Percentiles rank a stretch among this genome's conserved stretches.
These are phyloP conservation scores for Reticulascus tulasneorum DNA, from an alignment of 2,329 filamentous ascomycete species.

Conservation along the genomic window DNA sequence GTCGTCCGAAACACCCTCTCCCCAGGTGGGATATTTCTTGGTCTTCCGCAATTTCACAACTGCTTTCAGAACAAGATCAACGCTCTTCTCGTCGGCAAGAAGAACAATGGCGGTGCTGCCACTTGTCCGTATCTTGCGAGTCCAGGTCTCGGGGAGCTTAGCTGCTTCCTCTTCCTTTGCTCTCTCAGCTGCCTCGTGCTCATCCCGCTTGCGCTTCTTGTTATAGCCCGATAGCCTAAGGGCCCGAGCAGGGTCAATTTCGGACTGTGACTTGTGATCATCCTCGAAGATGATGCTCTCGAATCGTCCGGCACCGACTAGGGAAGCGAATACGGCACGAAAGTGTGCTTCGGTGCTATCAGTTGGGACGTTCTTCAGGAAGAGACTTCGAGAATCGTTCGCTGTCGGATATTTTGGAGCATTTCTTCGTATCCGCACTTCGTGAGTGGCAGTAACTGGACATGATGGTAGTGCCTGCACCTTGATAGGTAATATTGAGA, in stretches of 20 bases:
- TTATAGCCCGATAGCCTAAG: conserved; percentile 32
- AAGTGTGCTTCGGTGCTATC: conserved; percentile 78
- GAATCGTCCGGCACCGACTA: conserved; percentile 74
- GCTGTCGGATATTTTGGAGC: conserved; percentile 71
- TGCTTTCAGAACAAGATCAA: conserved; percentile 74
- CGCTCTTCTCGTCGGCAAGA: conserved; percentile 78
- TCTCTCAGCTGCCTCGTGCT: conserved; percentile 56
- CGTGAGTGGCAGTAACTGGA: conserved; percentile 64
- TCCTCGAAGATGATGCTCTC: conserved; percentile 74
- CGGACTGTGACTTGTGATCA: conserved; percentile 39
- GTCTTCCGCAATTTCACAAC: conserved; percentile 57
- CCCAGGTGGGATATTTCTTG: conserved; percentile 65
- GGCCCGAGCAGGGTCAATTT: conserved; percentile 41
- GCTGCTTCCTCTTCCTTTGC: conserved; percentile 54
- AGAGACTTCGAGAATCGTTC: conserved; percentile 75
- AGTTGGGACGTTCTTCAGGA: conserved; percentile 83
- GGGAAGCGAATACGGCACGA: conserved; percentile 66
- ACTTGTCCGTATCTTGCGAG: conserved; percentile 63
- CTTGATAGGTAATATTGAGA: conserved; percentile 64
- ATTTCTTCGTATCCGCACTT: conserved; percentile 83
- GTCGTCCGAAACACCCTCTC: conserved; percentile 53
- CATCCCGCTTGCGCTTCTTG: conserved; percentile 50
- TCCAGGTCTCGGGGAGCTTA: conserved; percentile 69
- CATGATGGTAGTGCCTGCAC: conserved; percentile 62
- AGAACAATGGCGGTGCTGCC: conserved; percentile 77